Conservation (phyloP, 1,139 yeast species). For the Pichia sp. region DNA sequence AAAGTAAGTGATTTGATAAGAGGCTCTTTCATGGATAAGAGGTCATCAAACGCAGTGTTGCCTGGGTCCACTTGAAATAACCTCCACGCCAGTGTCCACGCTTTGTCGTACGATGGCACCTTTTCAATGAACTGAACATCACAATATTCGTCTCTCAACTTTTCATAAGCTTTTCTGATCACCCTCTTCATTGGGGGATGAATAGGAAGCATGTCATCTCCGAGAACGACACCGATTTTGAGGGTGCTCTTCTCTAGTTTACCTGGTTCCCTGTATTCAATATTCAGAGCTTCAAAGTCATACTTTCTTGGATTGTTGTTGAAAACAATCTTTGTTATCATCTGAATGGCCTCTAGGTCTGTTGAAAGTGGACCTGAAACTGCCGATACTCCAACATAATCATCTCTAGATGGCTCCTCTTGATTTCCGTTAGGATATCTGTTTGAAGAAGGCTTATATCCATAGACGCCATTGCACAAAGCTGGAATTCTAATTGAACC, state of each 20-base stretch:
- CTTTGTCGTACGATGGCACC: constrained; percentile 36
- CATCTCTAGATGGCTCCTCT: constrained; percentile 43
- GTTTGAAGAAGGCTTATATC: constrained; percentile 4
- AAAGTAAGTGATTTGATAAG: constrained; percentile 49
- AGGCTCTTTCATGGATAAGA: constrained; percentile 28
- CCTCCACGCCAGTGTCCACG: constrained; percentile 41
- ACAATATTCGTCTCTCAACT: constrained; percentile 34
- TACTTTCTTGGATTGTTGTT: constrained; percentile 50
- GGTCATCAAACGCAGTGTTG: constrained; percentile 35
- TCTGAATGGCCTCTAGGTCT: constrained; percentile 51
- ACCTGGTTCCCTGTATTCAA: constrained; percentile 33
- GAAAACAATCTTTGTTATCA: constrained; percentile 49
- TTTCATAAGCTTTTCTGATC: constrained; percentile 32
- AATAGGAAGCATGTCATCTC: constrained; percentile 38
- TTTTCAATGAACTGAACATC: constrained; percentile 43
- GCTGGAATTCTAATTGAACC: constrained; percentile 31
- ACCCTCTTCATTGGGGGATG: constrained; percentile 51
- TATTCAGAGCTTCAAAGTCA: constrained; percentile 53
- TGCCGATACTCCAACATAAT: constrained; percentile 48
- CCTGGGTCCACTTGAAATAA: constrained; percentile 56
- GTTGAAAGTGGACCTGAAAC: constrained; percentile 59
- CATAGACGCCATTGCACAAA: constrained; percentile 6
- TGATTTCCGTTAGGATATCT: constrained; percentile 27
- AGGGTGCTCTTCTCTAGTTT: constrained; percentile 35
- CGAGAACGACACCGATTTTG: constrained; percentile 30